phyloP scores from a whole-genome alignment of 768 basidiomycete genomes.

The Megacollybia marginata region DNA sequence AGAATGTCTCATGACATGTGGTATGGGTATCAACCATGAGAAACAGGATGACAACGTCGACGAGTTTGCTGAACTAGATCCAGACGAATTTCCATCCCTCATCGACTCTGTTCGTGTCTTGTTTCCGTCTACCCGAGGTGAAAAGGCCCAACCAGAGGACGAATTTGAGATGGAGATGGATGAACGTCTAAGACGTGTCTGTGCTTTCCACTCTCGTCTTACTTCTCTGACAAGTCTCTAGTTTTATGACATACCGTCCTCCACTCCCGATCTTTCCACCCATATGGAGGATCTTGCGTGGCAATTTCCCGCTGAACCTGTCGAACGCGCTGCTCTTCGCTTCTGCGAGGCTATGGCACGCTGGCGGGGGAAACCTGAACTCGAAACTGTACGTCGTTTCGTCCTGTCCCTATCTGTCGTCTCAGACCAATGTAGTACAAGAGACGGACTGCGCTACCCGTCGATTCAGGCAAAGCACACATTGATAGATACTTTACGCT shows the following conservation, averaged over 20 bases:
- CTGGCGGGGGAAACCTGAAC: slow-evolving; percentile 82
- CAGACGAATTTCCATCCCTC: slow-evolving; percentile 69
- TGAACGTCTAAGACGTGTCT: slow-evolving; percentile 58
- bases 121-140: slow-evolving; percentile 49
- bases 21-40: slow-evolving; percentile 36
- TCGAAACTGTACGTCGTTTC: slow-evolving; percentile 53
- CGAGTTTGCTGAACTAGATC: slow-evolving; percentile 53
- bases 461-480: slow-evolving; percentile 26
- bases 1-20: slow-evolving; percentile 68
- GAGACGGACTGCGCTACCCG: slow-evolving; percentile 34
- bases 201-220: slow-evolving; percentile 18
- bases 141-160: slow-evolving; percentile 35
- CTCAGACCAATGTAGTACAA: slow-evolving; percentile 39
- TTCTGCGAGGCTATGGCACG: slow-evolving; percentile 78
- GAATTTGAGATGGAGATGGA: slow-evolving; percentile 75
- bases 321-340: slow-evolving; percentile 69
- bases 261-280: slow-evolving; percentile 67
- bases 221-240: slow-evolving; percentile 18
- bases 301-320: slow-evolving; percentile 75
- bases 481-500: slow-evolving; percentile 38
- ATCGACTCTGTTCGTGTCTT: slow-evolving; percentile 59
- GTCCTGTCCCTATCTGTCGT: slow-evolving; percentile 1
- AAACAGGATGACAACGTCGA: slow-evolving; percentile 5
- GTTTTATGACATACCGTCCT: slow-evolving; percentile 72
- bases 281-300: slow-evolving; percentile 77